These are phyloP conservation scores for Pleurotus ostreatus DNA, from an alignment of 768 basidiomycete genomes.

Conservation along the genomic window DNA sequence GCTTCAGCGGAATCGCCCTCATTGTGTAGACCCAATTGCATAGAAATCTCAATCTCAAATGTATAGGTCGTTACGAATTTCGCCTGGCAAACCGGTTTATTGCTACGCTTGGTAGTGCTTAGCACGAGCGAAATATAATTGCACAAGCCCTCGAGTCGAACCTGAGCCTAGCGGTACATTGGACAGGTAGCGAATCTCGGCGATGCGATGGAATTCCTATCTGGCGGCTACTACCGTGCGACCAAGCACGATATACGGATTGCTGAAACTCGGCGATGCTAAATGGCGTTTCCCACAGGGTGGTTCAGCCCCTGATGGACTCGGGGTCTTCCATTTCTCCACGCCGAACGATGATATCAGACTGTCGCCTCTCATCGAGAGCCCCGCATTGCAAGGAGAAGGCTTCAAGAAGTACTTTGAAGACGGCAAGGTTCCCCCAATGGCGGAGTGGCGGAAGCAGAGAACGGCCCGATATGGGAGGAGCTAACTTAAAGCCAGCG, in stretches of 20 bases:
- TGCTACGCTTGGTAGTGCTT: too few relatives aligned
- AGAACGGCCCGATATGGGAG: constrained; percentile 39
- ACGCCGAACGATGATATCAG: constrained; percentile 39
- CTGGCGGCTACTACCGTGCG: constrained; percentile 43
- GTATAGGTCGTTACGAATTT: too few relatives aligned
- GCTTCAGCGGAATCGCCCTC: too few relatives aligned
- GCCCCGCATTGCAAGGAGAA: constrained; percentile 36
- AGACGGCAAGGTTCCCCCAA: constrained; percentile 35
- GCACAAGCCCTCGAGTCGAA: too few relatives aligned
- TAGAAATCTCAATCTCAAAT: too few relatives aligned
- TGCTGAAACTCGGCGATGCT: too few relatives aligned
- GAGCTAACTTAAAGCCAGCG: constrained; percentile 23
- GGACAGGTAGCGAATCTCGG: constrained; percentile 41
- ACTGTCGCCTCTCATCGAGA: constrained; percentile 34
- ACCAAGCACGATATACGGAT: constrained; percentile 16
- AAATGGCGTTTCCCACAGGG: constrained; percentile 18
- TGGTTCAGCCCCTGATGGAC: constrained; percentile 37
- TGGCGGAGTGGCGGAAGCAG: constrained; percentile 36
- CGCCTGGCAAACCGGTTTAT: too few relatives aligned
- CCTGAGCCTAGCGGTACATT: too few relatives aligned
- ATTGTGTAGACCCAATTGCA: too few relatives aligned
- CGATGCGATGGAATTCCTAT: constrained; percentile 44
- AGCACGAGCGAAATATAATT: too few relatives aligned
- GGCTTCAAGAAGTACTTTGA: constrained; percentile 24
- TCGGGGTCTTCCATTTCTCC: constrained; percentile 46